Evolutionary conservation across 768 basidiomycete genomes (phyloP).

Genomic region (Lanmaoa rubissima): DNA sequence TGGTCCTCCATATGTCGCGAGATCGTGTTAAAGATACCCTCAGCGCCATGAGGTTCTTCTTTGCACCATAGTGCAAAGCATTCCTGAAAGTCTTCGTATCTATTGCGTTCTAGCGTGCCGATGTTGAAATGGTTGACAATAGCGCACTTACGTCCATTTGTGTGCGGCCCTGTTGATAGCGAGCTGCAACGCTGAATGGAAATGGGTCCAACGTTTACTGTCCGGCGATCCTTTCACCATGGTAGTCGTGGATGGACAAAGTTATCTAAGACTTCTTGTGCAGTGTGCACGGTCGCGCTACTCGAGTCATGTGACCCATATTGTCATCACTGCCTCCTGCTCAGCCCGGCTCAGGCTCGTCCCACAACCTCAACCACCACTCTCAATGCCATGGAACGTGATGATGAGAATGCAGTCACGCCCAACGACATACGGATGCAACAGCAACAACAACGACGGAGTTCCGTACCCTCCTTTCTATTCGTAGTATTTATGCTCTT

Average conservation of each 20-base stretch:
- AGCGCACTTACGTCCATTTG: conserved; percentile 49
- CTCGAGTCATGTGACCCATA: conserved; percentile 25
- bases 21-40: conserved; percentile 61
- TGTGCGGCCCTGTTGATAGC: conserved; percentile 51
- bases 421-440: conserved; percentile 11
- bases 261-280: no score
- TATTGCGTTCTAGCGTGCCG: conserved; percentile 16
- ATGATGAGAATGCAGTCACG: conserved; percentile 19
- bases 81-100: conserved; percentile 55
- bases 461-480: conserved; percentile 69
- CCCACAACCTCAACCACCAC: not conserved
- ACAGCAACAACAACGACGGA: conserved; percentile 46
- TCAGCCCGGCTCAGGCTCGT: not conserved
- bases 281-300: not conserved
- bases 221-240: conserved; percentile 26
- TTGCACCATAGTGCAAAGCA: conserved; percentile 67
- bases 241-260: not conserved
- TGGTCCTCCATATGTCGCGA: conserved; percentile 70
- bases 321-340: not conserved
- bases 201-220: conserved; percentile 51
- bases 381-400: conserved; percentile 30
- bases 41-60: conserved; percentile 61
- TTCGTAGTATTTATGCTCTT: conserved; percentile 74
- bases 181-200: conserved; percentile 51
- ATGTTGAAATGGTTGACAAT: not conserved